Conservation (phyloP, 176 grass and related monocot genomes). For the Tillandsia fasciculata region DNA sequence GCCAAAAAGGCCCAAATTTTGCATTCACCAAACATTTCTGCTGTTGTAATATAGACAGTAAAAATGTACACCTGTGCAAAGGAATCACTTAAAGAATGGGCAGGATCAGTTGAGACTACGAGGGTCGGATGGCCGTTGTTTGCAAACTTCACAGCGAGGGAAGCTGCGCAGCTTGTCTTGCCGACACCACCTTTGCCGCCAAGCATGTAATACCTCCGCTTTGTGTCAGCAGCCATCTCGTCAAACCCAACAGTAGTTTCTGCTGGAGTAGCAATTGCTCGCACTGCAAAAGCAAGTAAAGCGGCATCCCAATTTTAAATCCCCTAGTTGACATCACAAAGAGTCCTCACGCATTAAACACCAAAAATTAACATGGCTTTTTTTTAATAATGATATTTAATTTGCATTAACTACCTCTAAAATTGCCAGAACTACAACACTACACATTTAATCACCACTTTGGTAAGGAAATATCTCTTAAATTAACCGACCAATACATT, state of each 20-base stretch:
- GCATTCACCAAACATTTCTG: neutral
- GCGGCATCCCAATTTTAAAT: neutral
- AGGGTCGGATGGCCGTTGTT: conserved; percentile 32
- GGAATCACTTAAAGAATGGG: conserved; percentile 32
- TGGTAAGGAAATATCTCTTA: no score
- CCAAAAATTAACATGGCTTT: neutral
- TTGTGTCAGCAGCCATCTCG: conserved; percentile 18
- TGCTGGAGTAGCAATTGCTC: neutral
- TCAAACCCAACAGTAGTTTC: conserved; percentile 15
- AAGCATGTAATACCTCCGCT: conserved; percentile 26
- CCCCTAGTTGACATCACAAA: neutral
- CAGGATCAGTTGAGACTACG: conserved; percentile 22
- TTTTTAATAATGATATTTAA: no score
- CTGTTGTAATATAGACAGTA: conserved; percentile 4
- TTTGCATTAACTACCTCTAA: no score
- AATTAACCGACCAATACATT: no score
- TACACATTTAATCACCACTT: no score
- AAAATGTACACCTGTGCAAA: conserved; percentile 33
- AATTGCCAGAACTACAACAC: no score
- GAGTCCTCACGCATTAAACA: neutral
- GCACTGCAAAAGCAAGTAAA: neutral
- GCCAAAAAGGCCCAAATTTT: neutral
- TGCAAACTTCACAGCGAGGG: conserved; percentile 34
- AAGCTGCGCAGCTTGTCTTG: conserved; percentile 34
- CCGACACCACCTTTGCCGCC: conserved; percentile 49